Percentiles rank a stretch among this genome's conserved stretches.
Evolutionary conservation across 176 grass and related monocot genomes (phyloP).

Genomic region (Puccinellia tenuiflora): DNA sequence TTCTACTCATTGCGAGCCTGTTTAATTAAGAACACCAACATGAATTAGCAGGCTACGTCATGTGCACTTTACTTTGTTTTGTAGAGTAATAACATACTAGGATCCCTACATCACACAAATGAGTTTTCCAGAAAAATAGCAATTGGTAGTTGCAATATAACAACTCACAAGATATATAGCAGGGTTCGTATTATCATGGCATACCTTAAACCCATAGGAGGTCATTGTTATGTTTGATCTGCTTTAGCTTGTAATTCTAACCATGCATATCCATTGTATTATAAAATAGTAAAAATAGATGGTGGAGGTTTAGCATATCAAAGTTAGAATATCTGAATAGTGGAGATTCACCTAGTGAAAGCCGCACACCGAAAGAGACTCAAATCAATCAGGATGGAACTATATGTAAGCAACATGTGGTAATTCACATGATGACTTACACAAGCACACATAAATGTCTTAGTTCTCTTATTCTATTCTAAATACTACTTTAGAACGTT

Average conservation of each 20-base stretch:
- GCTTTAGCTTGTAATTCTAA: background rate
- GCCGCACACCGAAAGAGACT: background rate
- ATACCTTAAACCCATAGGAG: background rate
- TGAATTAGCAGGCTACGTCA: background rate
- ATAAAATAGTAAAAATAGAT: no score
- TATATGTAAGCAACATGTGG: background rate
- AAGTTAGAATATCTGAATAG: background rate
- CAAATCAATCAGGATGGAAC: background rate
- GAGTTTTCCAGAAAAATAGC: background rate
- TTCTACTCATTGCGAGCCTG: conserved; percentile 63
- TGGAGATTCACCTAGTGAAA: background rate
- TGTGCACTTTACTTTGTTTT: background rate
- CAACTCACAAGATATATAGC: background rate
- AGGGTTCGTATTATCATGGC: background rate
- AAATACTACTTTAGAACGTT: background rate
- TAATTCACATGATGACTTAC: background rate
- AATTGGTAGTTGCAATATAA: background rate
- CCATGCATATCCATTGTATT: background rate
- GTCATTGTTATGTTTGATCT: background rate
- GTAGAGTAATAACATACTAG: background rate
- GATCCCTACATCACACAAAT: background rate
- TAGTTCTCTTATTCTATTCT: background rate
- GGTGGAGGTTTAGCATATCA: no score
- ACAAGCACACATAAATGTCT: background rate
- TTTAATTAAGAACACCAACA: background rate